phyloP scores from a whole-genome alignment of 176 grass and related monocot species.

The Phoenix roebelenii region DNA sequence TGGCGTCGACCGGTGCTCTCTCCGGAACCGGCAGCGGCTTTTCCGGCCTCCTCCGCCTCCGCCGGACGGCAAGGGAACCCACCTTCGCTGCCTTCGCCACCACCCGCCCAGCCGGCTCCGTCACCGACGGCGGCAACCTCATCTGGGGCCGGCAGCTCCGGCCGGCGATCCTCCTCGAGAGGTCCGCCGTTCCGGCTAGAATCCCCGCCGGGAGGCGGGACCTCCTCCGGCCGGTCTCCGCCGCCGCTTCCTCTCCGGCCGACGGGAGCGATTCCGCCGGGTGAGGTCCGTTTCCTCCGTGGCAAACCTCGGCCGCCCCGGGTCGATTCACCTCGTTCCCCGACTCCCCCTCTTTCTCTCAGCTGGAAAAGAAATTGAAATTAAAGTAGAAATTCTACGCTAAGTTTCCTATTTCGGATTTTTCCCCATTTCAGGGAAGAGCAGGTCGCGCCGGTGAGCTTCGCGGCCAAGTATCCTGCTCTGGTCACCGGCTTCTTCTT shows the following conservation, averaged over 20 bases:
- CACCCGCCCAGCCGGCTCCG: conserved; percentile 8
- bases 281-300: conserved; percentile 44
- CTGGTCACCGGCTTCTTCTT: conserved; percentile 96
- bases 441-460: conserved; percentile 25
- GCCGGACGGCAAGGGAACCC: conserved; percentile 14
- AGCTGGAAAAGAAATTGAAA: too few relatives aligned
- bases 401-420: background rate
- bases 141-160: conserved; percentile 77
- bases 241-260: conserved; percentile 47
- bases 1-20: conserved; percentile 56
- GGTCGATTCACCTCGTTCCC: background rate
- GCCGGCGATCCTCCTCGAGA: conserved; percentile 40
- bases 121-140: conserved; percentile 50
- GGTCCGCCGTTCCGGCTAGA: too few relatives aligned
- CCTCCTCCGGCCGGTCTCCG: conserved; percentile 28
- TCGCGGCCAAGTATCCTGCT: conserved; percentile 60
- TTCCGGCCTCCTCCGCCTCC: conserved; percentile 41
- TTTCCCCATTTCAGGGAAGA: conserved; percentile 36
- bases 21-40: conserved; percentile 23
- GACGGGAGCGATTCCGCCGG: conserved; percentile 42
- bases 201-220: conserved; percentile 6
- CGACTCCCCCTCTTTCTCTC: background rate
- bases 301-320: background rate
- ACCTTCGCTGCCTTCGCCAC: conserved; percentile 12
- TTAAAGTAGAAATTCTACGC: too few relatives aligned